Conservation (phyloP, 2,329 filamentous ascomycete genomes). For the Penicillium rolfsii region DNA sequence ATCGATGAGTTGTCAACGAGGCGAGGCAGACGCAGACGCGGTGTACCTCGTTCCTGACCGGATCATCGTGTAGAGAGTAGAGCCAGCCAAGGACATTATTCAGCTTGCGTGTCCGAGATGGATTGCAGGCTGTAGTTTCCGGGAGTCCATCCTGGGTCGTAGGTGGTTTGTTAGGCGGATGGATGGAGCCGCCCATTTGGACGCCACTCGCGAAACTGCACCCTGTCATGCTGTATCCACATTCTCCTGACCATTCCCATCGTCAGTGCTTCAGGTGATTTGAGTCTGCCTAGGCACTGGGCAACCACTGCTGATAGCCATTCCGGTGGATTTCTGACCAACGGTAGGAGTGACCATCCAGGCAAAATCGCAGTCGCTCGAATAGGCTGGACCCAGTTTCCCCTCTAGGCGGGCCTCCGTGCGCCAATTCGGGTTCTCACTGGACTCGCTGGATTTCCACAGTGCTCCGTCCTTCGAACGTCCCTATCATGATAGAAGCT, state of each 20-base stretch:
- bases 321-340: conserved; percentile 15
- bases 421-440: conserved; percentile 11
- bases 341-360: conserved; percentile 9
- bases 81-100: neutral
- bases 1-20: conserved; percentile 29
- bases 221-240: conserved; percentile 19
- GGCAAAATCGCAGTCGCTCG: conserved; percentile 7
- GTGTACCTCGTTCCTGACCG: conserved; percentile 14
- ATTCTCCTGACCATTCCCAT: neutral
- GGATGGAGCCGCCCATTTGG: conserved; percentile 6
- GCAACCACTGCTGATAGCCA: conserved; percentile 16
- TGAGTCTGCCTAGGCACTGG: neutral
- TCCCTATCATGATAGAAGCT: conserved; percentile 20
- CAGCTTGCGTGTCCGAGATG: conserved; percentile 19
- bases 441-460: neutral
- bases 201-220: conserved; percentile 15
- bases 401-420: conserved; percentile 23
- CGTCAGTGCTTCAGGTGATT: neutral
- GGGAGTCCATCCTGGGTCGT: neutral
- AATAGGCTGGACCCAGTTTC: neutral
- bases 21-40: conserved; percentile 27
- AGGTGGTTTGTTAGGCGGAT: conserved; percentile 8
- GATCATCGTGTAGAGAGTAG: neutral
- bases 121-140: conserved; percentile 3
- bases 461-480: conserved; percentile 1